Evolutionary conservation across 495 filamentous ascomycete species (phyloP), one percentile per base, ranked within the genome.

Genomic region (Hypoxylon lienhwacheense): DNA sequence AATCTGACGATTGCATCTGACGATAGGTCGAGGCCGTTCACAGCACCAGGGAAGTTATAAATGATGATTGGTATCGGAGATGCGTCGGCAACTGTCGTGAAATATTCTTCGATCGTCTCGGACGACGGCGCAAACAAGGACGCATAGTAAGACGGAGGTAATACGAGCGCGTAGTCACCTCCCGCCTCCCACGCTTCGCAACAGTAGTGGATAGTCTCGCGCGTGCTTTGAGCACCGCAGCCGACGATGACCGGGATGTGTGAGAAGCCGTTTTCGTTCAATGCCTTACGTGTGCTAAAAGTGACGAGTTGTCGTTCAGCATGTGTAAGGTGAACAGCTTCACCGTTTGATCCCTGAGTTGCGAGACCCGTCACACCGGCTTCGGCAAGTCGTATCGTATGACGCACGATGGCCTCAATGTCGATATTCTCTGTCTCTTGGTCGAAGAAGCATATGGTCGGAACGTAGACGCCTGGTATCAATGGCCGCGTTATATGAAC

Each of bases 311-410:
- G 81, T 47, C 89, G 81, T 67, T 93, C 89, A 5, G 80, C 70
- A 47, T 85, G 85, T 41, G 83, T 84, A 34, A 95, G 78, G 60
- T 92, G 89, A 11, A 92, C 89, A 8, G 89, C 89, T 74, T 95
- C 91, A 47, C 91, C 91, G 65, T 95, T 96, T 68, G 88, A 91
- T 20, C 91, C 91, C 69, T 95, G 90, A 12, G 88, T 90, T 37
- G 88, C 83, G 29, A 96, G 75, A 39, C 90, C 91, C 31, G 85
- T 80, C 25, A 95, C 81, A 43, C 90, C 90, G 35, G 87, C 84
- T 43, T 81, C 70, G 42, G 88, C 90, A n/a, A 96, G 87, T 60
- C 88, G 87, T 42, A 88, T 82, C 24, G 90, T 87, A 68, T 96
- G 91, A 47, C 76, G 84, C 46, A 81, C 78, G 40, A 84, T 86